These are phyloP conservation scores for Candida frijolesensis DNA, from an alignment of 1,139 yeast genomes.

Conservation along the genomic window DNA sequence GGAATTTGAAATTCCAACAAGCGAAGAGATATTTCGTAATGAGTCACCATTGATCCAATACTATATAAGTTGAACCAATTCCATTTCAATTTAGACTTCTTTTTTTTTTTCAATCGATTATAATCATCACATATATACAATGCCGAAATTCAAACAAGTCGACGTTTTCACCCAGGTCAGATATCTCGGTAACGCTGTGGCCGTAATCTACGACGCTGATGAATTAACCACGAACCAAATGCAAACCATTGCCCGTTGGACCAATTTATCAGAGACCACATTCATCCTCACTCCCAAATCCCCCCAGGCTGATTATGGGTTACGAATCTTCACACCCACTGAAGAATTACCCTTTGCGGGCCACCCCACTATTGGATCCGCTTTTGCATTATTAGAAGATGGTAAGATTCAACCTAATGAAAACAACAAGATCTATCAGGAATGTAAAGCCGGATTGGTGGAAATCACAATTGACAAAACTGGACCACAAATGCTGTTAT, in stretches of 20 bases:
- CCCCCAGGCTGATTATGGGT: constrained; percentile 41
- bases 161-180: constrained; percentile 50
- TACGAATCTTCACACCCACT: constrained; percentile 50
- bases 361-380: constrained; percentile 59
- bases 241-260: constrained; percentile 55
- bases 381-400: constrained; percentile 42
- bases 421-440: constrained; percentile 36
- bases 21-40: too few relatives aligned
- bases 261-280: constrained; percentile 58
- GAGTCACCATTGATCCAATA: too few relatives aligned
- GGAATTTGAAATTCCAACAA: too few relatives aligned
- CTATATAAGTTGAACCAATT: too few relatives aligned
- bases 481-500: constrained; percentile 9
- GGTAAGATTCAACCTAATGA: constrained; percentile 22
- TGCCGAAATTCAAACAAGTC: constrained; percentile 44
- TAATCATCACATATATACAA: neutral
- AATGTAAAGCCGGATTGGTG: constrained; percentile 47
- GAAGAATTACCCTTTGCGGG: constrained; percentile 61
- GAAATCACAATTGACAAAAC: constrained; percentile 23
- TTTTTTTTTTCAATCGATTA: neutral
- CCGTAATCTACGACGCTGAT: constrained; percentile 46
- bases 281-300: constrained; percentile 43
- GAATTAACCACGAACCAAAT: constrained; percentile 34
- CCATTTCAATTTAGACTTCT: too few relatives aligned
- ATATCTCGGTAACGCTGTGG: constrained; percentile 57